A percentile compares a stretch with the other conserved stretches of the same genome.
These are phyloP conservation scores for Verticillium dahliae DNA, from an alignment of 2,329 filamentous ascomycete species.

Conservation along the genomic window DNA sequence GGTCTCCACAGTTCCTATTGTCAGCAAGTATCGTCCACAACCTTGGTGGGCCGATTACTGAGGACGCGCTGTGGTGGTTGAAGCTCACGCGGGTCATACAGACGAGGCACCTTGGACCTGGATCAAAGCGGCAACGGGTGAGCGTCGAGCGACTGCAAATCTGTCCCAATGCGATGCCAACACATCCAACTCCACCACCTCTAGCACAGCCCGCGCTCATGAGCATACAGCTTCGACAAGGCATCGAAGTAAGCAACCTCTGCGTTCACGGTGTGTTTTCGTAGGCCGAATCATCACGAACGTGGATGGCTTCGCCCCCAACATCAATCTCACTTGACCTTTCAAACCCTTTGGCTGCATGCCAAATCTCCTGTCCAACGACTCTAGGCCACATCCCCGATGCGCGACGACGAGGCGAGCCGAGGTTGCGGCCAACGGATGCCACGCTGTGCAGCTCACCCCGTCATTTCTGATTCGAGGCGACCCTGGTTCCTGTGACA, in stretches of 20 bases:
- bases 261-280: neutral
- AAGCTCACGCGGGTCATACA: too few relatives aligned
- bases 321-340: neutral
- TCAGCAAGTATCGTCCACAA: too few relatives aligned
- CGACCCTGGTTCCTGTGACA: neutral
- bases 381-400: neutral
- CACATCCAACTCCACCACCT: neutral
- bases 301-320: neutral
- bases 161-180: neutral
- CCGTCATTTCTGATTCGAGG: neutral
- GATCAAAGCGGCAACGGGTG: too few relatives aligned
- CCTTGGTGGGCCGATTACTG: too few relatives aligned
- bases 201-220: neutral
- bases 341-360: too few relatives aligned
- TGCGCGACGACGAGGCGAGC: neutral
- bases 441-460: neutral
- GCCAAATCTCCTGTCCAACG: neutral
- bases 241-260: too few relatives aligned
- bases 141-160: too few relatives aligned
- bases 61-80: too few relatives aligned
- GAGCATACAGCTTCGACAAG: neutral
- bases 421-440: neutral
- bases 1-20: too few relatives aligned
- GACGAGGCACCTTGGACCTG: too few relatives aligned
- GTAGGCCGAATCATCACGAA: neutral